These are phyloP conservation scores for rapeseed (Brassica napus) DNA, from an alignment of 345 rosid species.

Conservation along the genomic window DNA sequence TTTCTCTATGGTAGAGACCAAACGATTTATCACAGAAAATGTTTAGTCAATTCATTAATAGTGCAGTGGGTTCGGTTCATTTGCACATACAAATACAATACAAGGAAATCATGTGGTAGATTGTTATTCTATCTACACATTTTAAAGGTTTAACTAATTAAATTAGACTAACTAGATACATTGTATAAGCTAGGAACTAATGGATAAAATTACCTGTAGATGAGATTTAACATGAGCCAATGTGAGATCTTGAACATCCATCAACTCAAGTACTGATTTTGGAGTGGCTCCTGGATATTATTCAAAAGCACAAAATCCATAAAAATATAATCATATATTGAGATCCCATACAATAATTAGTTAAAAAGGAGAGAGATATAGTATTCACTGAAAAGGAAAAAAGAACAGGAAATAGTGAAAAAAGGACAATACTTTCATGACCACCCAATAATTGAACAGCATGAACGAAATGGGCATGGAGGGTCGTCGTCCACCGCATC, in stretches of 20 bases:
- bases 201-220: conserved; percentile 60
- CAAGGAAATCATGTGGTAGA: background rate
- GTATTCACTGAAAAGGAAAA: background rate
- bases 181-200: background rate
- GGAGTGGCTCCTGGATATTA: conserved; percentile 81
- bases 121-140: background rate
- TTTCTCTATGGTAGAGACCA: conserved; percentile 4
- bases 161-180: background rate
- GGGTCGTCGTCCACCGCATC: conserved; percentile 97
- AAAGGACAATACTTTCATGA: conserved; percentile 78
- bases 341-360: conserved; percentile 8
- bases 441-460: conserved; percentile 99
- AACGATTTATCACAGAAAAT: conserved; percentile 12
- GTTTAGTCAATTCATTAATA: conserved; percentile 7
- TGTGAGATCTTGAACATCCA: conserved; percentile 99
- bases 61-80: conserved; percentile 23
- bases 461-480: conserved; percentile 96
- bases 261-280: conserved; percentile 95
- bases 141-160: background rate
- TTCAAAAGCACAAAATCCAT: conserved; percentile 23
- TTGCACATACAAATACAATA: conserved; percentile 6
- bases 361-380: background rate
- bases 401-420: conserved; percentile 8
- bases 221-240: conserved; percentile 98
- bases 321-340: background rate